Evolutionary conservation across 2,329 filamentous ascomycete species (phyloP).

Genomic region (Fusarium sarcochroum): DNA sequence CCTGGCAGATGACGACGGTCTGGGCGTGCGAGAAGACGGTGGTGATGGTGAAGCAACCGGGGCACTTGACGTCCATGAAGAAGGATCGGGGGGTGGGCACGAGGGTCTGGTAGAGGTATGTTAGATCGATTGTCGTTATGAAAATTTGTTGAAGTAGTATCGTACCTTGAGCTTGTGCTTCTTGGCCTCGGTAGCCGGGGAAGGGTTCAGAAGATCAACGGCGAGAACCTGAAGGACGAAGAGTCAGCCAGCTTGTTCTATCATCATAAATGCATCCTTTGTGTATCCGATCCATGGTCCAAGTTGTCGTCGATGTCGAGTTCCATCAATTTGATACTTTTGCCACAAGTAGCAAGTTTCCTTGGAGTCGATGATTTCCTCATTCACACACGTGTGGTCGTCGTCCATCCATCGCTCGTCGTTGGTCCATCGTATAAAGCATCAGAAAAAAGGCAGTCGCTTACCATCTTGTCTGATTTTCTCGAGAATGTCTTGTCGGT

Average conservation of each 20-base stretch:
- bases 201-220: slow-evolving; percentile 99
- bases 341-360: slow-evolving; percentile 29
- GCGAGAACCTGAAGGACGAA: slow-evolving; percentile 87
- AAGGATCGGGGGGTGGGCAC: slow-evolving; percentile 97
- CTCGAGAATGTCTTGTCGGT: slow-evolving; percentile 57
- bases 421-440: slow-evolving; percentile 39
- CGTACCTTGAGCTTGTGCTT: slow-evolving; percentile 99
- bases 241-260: slow-evolving; percentile 62
- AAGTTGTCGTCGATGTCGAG: slow-evolving; percentile 19
- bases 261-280: slow-evolving; percentile 32
- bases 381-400: slow-evolving; percentile 35
- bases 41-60: slow-evolving; percentile 99
- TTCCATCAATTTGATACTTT: slow-evolving; percentile 40
- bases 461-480: slow-evolving; percentile 79
- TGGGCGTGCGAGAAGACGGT: slow-evolving; percentile 99
- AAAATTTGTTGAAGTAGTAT: slow-evolving; percentile 35
- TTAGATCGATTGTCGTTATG: slow-evolving; percentile 45
- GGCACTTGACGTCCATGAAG: slow-evolving; percentile 99
- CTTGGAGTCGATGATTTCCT: slow-evolving; percentile 37
- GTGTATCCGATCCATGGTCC: slow-evolving; percentile 26
- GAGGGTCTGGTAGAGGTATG: slow-evolving; percentile 74
- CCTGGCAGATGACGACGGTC: slow-evolving; percentile 99
- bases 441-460: slow-evolving; percentile 53
- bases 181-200: slow-evolving; percentile 96
- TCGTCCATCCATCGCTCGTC: slow-evolving; percentile 41